phyloP scores from a whole-genome alignment of 2,329 filamentous ascomycete species.

The Diaporthe vexans region DNA sequence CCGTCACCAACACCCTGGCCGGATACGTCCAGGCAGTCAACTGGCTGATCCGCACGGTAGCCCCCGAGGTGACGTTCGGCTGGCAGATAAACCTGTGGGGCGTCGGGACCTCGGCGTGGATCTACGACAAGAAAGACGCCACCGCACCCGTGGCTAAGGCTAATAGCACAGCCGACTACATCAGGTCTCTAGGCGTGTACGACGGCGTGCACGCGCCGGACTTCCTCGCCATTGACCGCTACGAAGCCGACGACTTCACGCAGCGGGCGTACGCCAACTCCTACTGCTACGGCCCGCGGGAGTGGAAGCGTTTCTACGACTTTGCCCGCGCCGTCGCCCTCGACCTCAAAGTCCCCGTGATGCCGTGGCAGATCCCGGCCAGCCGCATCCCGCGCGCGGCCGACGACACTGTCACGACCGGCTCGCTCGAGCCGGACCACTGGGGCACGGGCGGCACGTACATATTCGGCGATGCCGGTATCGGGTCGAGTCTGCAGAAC shows the following conservation, averaged over 20 bases:
- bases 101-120: constrained; percentile 11
- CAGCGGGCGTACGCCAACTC: not conserved
- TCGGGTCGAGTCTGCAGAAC: not conserved
- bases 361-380: constrained; percentile 20
- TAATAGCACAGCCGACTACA: not conserved
- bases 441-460: constrained; percentile 22
- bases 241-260: constrained; percentile 22
- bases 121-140: constrained; percentile 5
- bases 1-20: not conserved
- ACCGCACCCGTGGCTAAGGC: not conserved
- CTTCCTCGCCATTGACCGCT: constrained; percentile 21
- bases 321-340: not conserved
- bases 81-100: constrained; percentile 17
- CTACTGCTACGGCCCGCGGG: constrained; percentile 18
- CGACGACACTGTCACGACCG: not conserved
- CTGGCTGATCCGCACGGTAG: not conserved
- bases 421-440: constrained; percentile 16
- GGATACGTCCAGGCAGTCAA: constrained; percentile 2
- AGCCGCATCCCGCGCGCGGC: not conserved
- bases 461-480: not conserved
- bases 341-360: constrained; percentile 8
- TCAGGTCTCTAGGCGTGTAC: not conserved
- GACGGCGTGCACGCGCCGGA: not conserved
- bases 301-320: constrained; percentile 9
- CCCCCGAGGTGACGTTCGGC: constrained; percentile 2